Evolutionary conservation across 257 asterid genomes (phyloP), one percentile per base, ranked within the genome.

Genomic region (Buddleja alternifolia): DNA sequence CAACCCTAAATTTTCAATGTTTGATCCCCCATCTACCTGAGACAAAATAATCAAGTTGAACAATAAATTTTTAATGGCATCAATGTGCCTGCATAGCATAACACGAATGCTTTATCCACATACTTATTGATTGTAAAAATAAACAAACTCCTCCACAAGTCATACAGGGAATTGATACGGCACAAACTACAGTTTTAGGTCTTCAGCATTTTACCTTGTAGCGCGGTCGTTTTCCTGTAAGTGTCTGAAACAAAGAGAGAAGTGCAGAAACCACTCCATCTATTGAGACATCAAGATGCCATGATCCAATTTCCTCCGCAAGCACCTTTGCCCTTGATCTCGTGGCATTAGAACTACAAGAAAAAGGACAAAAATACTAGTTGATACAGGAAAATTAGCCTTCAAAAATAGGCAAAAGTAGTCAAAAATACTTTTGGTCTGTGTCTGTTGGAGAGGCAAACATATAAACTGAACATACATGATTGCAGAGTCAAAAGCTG

Each of bases 301-400:
- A 90, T 21, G 99, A 82, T 59, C 99, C 99, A 44, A 90, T 82
- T 89, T 93, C 99, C 67, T 90, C 91, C 1, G 96, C 89, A 73
- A 90, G 90, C 71, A 90, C 84, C 84, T 76, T 93, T 47, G 96
- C 96, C 79, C 95, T 82, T 21, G 77, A 78, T 79, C 76, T 86
- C 42, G 95, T 85, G 65, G 84, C 84, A 85, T 84, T 82, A 71
- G 97, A 90, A 70, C 97, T 92, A 79, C 69, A 85, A 56, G 45
- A 64, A 58, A 79, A n/a, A 41, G 5, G 5, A 68, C 7, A 55
- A 17, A 21, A 46, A 24, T 34, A 36, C 20, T 16, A 17, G 24
- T 63, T 51, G 61, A 25, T 39, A 44, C 52, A 47, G 44, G 44
- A 60, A 45, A 69, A 15, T 29, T 51, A 53, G 20, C 71, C 40